phyloP scores from a whole-genome alignment of 768 basidiomycete genomes.

The Macrolepiota dolichaula region DNA sequence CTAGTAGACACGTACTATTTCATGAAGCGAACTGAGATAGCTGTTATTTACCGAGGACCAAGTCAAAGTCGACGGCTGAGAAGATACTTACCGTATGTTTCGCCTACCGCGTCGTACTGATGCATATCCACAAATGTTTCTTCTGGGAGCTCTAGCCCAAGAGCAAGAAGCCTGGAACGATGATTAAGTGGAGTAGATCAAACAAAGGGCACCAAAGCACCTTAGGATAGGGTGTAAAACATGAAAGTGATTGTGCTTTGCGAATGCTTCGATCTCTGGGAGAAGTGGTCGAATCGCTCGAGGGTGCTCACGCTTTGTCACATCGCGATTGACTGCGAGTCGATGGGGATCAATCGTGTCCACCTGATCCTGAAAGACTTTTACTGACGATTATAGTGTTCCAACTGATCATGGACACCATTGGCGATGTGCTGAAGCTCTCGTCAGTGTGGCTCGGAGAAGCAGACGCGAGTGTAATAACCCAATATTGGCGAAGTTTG shows the following conservation, averaged over 20 bases:
- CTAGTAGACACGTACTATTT: constrained; percentile 46
- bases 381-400: constrained; percentile 56
- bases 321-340: constrained; percentile 44
- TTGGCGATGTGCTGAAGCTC: constrained; percentile 52
- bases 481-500: constrained; percentile 54
- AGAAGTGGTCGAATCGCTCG: constrained; percentile 45
- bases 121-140: constrained; percentile 49
- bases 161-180: constrained; percentile 40
- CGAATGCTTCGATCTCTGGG: constrained; percentile 49
- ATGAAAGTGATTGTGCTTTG: constrained; percentile 46
- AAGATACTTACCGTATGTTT: constrained; percentile 34
- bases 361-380: neutral
- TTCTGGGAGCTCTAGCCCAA: constrained; percentile 53
- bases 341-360: neutral
- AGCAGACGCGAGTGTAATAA: constrained; percentile 17
- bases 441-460: neutral
- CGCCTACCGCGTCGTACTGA: constrained; percentile 35
- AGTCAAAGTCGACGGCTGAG: neutral
- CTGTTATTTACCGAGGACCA: neutral
- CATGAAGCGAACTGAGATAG: constrained; percentile 53
- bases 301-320: constrained; percentile 47
- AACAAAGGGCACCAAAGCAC: constrained; percentile 18
- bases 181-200: neutral
- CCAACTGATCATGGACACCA: constrained; percentile 61
- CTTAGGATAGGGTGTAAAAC: constrained; percentile 47